Evolutionary conservation across 176 grass and related monocot species (phyloP), one percentile per base, ranked within the genome.

Genomic region (Oryza glaberrima): DNA sequence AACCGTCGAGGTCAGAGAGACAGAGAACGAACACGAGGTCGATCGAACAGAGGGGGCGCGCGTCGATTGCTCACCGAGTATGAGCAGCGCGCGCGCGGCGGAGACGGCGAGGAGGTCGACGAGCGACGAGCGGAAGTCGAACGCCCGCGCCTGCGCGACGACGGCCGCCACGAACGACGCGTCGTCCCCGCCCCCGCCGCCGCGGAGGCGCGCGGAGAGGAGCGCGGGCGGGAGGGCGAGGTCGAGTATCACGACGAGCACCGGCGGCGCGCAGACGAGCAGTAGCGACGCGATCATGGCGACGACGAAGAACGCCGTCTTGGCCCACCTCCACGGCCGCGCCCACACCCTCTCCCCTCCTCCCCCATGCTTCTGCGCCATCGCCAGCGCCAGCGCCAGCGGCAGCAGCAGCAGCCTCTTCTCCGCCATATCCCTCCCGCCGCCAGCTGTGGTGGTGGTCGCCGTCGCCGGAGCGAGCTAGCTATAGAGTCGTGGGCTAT

Each of bases 261-360:
- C 84, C 41, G 93, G 93, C 77, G 93, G 96, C 78, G 91, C 93
- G 90, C 93, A 98, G 80, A 95, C 91, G 77, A 98, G 85, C 25
- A 98, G 85, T 9, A 98, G 91, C 35, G 96, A 98, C 44, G 93
- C 85, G 35, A 95, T 58, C 96, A 95, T 98, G 43, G 91, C 69
- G 25, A 88, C 73, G 65, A 98, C 58, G 83, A 98, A 95, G 89
- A 93, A 98, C 56, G 83, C 48, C 11, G 96, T 94, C 89, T 98
- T 98, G 83, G 88, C 81, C 93, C 91, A 93, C 13, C 96, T 79
- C 96, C 93, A 94, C 67, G 91, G 91, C 38, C 91, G 91, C 32
- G 76, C 68, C 81, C 79, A 90, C 23, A 73, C 1, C 67, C 76
- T 66, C 69, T 93, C 89, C 26, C 23, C 75, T 5, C 74, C 87